Evolutionary conservation across 2,329 filamentous ascomycete species (phyloP), one percentile per base, ranked within the genome.

Genomic region (Pseudocercospora fuligena): DNA sequence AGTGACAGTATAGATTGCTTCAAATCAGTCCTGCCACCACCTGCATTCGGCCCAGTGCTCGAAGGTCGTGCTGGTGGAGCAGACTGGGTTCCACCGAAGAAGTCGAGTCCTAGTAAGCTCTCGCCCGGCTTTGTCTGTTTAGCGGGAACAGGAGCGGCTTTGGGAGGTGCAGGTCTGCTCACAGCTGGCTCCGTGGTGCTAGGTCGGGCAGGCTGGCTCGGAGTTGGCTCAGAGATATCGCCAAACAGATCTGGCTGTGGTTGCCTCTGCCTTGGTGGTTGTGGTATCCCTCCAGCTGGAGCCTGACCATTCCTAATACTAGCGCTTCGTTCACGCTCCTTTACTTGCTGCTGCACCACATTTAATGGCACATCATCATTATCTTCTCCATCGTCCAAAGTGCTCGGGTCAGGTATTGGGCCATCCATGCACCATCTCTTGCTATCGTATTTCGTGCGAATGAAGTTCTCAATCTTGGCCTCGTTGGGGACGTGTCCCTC

Each of bases 371-470:
- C 82, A 78, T 98, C 93, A 73, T 97, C 93, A 75, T 97, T 94
- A 21, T 66, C 67, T 11, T 65, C 69, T 62, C 89, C 93, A 16
- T 93, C 92, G 77, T 96, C 93, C 60, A 99, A 82, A 1, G 91
- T 92, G 2, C 92, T 86, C n/a, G 96, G 95, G 78, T 98, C 93
- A 5, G 96, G 96, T 77, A 96, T 94, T 5, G 89, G 89, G 1
- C 95, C 95, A 68, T 99, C 95, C 94, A 98, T 98, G n/a, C 93
- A 91, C 95, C 95, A 99, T 82, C 96, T 87, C 87, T 97, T 98
- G 62, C 95, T 91, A 80, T 99, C 95, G 80, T 99, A 99, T 81
- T 99, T 99, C 64, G 96, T 99, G 72, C 95, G 90, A 75, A 99
- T 98, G 77, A 99, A 99, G 84, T 98, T 99, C 86, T 99, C 95